Percentiles rank a stretch among this genome's conserved stretches.
Conservation (phyloP, 306 rosid genomes). For the peach (Prunus persica) region Prunus_persica_NCBIv2 NC_034016.1:20042501-20043000, state of each 20-base stretch:
- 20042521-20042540: slow-evolving; percentile 15
- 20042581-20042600: slow-evolving; percentile 76
- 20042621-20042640: slow-evolving; percentile 85
- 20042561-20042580: slow-evolving; percentile 87
- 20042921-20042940: slow-evolving; percentile 94
- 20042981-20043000: slow-evolving; percentile 59
- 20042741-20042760: not conserved
- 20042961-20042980: slow-evolving; percentile 72
- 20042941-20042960: slow-evolving; percentile 93
- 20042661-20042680: not conserved
- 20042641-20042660: slow-evolving; percentile 56
- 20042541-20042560: slow-evolving; percentile 85
- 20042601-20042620: slow-evolving; percentile 78
- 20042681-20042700: not conserved
- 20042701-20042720: not conserved
- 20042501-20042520: not conserved
- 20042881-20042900: slow-evolving; percentile 24
- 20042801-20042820: not conserved
- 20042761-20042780: not conserved
- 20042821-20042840: not conserved
- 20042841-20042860: not conserved
- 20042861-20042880: not conserved
- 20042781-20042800: not conserved
- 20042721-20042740: not conserved
- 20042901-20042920: slow-evolving; percentile 97